Percentiles rank a stretch among this genome's conserved stretches.
phyloP scores from a whole-genome alignment of 192 early-diverging fungal genomes.

The Gigaspora rosea region DNA sequence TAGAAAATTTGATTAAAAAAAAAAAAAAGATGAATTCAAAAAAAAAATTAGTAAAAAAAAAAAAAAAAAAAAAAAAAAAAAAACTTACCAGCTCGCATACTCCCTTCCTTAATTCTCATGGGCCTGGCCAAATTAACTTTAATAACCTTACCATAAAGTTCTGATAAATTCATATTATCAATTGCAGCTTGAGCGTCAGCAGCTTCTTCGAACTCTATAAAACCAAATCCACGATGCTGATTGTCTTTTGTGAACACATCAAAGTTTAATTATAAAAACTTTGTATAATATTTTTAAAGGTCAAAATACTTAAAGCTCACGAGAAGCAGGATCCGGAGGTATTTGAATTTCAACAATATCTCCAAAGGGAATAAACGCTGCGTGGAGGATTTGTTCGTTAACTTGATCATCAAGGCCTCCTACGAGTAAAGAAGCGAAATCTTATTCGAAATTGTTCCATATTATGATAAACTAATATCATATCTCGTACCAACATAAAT shows the following conservation, averaged over 20 bases:
- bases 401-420: conserved; percentile 85
- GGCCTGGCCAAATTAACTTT: conserved; percentile 85
- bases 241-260: conserved; percentile 44
- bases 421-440: conserved; percentile 15
- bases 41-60: neutral
- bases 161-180: conserved; percentile 91
- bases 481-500: conserved; percentile 48
- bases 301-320: conserved; percentile 40
- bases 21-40: neutral
- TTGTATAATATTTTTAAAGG: neutral
- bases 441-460: neutral
- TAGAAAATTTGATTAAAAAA: conserved; percentile 6
- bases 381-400: conserved; percentile 73
- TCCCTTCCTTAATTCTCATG: conserved; percentile 44
- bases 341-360: conserved; percentile 88
- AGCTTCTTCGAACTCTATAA: conserved; percentile 88
- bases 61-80: neutral
- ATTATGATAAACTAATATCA: neutral
- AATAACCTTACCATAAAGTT: conserved; percentile 88
- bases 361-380: conserved; percentile 96
- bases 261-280: neutral
- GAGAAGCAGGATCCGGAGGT: conserved; percentile 77
- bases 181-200: conserved; percentile 87
- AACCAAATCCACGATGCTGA: conserved; percentile 91
- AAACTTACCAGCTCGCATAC: conserved; percentile 42